Percentiles rank a stretch among this genome's conserved stretches.
These are phyloP conservation scores for Primulina tabacum DNA, from an alignment of 257 asterid species.

Conservation along the genomic window DNA sequence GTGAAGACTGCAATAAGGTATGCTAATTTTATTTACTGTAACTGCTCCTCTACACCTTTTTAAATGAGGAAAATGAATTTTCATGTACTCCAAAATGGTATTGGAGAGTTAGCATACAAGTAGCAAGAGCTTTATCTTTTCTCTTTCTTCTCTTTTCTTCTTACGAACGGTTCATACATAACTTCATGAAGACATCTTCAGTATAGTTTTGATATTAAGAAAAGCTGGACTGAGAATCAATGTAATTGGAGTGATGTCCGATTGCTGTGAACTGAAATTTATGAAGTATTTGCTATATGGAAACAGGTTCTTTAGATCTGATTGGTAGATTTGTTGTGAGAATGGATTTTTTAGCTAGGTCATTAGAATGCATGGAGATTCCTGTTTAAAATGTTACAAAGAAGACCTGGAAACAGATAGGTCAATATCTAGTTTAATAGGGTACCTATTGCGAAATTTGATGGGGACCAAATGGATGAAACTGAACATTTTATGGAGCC, in stretches of 20 bases:
- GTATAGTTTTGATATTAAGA: neutral
- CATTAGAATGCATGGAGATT: neutral
- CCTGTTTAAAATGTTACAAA: neutral
- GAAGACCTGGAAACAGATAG: neutral
- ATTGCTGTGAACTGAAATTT: neutral
- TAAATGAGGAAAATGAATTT: neutral
- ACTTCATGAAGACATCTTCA: slow-evolving; percentile 7
- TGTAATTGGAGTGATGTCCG: neutral
- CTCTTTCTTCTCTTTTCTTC: neutral
- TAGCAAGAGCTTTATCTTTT: neutral
- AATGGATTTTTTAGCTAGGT: neutral
- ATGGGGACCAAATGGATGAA: too few relatives aligned
- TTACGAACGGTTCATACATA: neutral
- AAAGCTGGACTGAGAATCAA: neutral
- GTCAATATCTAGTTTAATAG: neutral
- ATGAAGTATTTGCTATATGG: neutral
- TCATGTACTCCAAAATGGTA: slow-evolving; percentile 8
- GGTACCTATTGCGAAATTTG: neutral
- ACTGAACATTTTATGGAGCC: neutral
- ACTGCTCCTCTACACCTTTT: slow-evolving; percentile 16
- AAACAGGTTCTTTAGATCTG: neutral
- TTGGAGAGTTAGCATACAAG: neutral
- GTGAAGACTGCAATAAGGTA: slow-evolving; percentile 64
- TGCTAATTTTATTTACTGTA: slow-evolving; percentile 2
- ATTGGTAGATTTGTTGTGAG: neutral